Evolutionary conservation across 208 protist species (phyloP).

Genomic region (Trichomonas gallinae): DNA sequence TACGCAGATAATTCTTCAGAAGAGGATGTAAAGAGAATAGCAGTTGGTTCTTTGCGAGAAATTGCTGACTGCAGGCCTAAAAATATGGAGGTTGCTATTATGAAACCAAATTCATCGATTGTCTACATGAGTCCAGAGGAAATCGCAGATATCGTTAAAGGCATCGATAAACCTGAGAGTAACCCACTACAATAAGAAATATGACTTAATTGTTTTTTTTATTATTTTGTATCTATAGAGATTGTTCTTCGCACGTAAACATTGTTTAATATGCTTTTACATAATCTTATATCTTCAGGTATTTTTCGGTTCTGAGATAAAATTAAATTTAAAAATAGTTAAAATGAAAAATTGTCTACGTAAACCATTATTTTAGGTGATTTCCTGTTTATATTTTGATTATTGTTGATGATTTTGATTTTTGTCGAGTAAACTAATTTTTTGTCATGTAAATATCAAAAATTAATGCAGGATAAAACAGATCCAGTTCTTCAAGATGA

Average conservation of each 20-base stretch:
- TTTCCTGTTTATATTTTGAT: too few species aligned
- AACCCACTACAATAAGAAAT: neutral
- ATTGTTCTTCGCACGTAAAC: neutral
- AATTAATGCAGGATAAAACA: neutral
- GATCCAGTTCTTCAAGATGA: neutral
- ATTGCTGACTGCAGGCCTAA: slow-evolving; percentile 63
- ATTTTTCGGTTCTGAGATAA: too few species aligned
- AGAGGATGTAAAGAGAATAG: slow-evolving; percentile 72
- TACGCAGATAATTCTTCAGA: slow-evolving; percentile 65
- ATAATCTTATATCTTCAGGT: neutral
- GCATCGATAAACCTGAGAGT: neutral
- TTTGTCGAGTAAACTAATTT: too few species aligned
- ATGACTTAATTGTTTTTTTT: neutral
- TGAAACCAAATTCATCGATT: neutral
- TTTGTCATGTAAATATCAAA: too few species aligned
- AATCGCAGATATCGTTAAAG: neutral
- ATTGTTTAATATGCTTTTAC: neutral
- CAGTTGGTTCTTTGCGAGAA: slow-evolving; percentile 87
- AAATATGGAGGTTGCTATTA: slow-evolving; percentile 61
- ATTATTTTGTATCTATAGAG: neutral
- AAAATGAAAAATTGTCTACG: too few species aligned
- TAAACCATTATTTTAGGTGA: too few species aligned
- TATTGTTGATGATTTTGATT: too few species aligned
- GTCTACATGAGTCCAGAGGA: neutral
- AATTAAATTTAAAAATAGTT: too few species aligned